A percentile compares a stretch with the other conserved stretches of the same genome.
Evolutionary conservation across 768 basidiomycete genomes (phyloP).

Genomic region (Guyanaporus albipodus): DNA sequence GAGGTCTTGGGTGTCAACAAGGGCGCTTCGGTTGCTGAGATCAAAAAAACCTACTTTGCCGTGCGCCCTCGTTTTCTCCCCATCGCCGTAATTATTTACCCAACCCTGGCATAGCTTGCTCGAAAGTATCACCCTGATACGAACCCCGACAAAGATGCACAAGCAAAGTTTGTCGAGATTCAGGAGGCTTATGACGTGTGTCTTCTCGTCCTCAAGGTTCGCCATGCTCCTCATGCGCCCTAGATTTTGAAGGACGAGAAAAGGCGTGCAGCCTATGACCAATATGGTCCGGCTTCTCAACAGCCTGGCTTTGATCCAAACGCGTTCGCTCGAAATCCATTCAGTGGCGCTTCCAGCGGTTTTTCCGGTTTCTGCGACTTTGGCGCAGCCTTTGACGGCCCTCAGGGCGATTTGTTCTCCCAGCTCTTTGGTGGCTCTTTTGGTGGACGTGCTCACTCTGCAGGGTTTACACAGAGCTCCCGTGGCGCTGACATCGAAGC

Average conservation of each 20-base stretch:
- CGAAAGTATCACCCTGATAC: conserved; percentile 98
- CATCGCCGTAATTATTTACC: conserved; percentile 12
- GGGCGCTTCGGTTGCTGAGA: conserved; percentile 80
- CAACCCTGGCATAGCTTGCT: conserved; percentile 65
- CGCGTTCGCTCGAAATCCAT: conserved; percentile 60
- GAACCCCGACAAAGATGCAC: conserved; percentile 86
- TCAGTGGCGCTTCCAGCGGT: conserved; percentile 48
- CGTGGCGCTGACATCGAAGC: conserved; percentile 84
- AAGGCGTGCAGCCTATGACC: conserved; percentile 87
- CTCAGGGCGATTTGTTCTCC: conserved; percentile 73
- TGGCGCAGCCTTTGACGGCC: conserved; percentile 51
- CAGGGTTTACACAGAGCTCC: conserved; percentile 40
- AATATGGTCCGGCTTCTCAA: conserved; percentile 89
- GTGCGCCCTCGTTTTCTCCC: conserved; percentile 45
- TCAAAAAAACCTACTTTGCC: conserved; percentile 96
- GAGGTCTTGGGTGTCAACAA: conserved; percentile 82
- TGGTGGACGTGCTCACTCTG: conserved; percentile 43
- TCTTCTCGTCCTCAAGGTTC: conserved; percentile 16
- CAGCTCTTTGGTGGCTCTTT: conserved; percentile 73
- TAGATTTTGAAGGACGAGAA: conserved; percentile 93
- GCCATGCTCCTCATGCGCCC: conserved; percentile 17
- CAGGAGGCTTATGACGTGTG: conserved; percentile 95
- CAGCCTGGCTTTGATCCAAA: conserved; percentile 93
- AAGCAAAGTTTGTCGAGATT: conserved; percentile 93
- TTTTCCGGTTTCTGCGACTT: conserved; percentile 75